Percentiles rank a stretch among this genome's conserved stretches.
Conservation (phyloP, 1,284 basidiomycete genomes). For the Volvariella volvacea region DNA sequence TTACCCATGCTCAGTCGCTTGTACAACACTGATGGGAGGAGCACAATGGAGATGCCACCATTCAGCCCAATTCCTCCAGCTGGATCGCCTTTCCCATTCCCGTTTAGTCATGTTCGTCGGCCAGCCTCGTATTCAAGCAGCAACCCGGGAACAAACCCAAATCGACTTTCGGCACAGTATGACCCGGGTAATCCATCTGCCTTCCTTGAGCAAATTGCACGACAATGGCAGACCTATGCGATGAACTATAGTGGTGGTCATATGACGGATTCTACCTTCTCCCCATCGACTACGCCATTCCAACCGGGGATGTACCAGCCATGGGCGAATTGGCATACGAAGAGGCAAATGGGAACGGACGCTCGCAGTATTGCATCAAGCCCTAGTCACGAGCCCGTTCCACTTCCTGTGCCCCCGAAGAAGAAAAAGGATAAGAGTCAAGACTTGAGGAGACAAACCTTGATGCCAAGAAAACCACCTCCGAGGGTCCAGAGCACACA, state of each 20-base stretch:
- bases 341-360: constrained; percentile 17
- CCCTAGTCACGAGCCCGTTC: constrained; percentile 67
- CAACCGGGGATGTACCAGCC: constrained; percentile 24
- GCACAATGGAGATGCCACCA: constrained; percentile 26
- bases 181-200: constrained; percentile 43
- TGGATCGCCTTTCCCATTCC: constrained; percentile 72
- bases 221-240: constrained; percentile 72
- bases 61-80: constrained; percentile 45
- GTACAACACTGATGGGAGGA: constrained; percentile 17
- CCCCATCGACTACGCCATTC: constrained; percentile 65
- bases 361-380: constrained; percentile 63
- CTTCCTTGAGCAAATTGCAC: constrained; percentile 60
- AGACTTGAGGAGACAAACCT: constrained; percentile 18
- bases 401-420: constrained; percentile 43
- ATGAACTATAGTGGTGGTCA: constrained; percentile 57
- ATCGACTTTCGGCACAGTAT: constrained; percentile 24
- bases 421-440: not conserved
- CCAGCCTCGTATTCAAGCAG: constrained; percentile 14
- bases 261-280: constrained; percentile 64
- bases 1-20: constrained; percentile 47
- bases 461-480: constrained; percentile 42
- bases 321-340: constrained; percentile 5
- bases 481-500: constrained; percentile 76
- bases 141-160: constrained; percentile 26
- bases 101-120: constrained; percentile 64